Base-by-base conservation (phyloP, 768 basidiomycete species). In the Pleurotus tuber-regium region DNA sequence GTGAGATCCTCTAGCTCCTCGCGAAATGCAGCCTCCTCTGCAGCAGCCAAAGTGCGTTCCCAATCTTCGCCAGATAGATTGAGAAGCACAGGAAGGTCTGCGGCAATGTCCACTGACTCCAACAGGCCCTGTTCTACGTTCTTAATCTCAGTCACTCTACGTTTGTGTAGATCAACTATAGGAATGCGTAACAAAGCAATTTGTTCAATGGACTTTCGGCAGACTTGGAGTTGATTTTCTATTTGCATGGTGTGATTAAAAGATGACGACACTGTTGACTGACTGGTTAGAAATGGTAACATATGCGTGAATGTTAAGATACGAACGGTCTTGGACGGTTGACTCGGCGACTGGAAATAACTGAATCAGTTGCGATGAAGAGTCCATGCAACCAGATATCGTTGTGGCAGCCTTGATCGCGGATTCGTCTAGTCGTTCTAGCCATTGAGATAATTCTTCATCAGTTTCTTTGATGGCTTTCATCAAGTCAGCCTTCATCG, bases 381-480 rank as follows among this genome's bases (percentile, higher is more conserved):
- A 48, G 14, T n/a, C 16, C 12, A 48, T 18, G 23, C 46, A 48
- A 9, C 46, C 46, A 6, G 46, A 9, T 16, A 47, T 18, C n/a
- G 10, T 18, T 11, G 31, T 33, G 14, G 18, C 29, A 8, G 21
- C 21, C 29, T 26, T 48, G 23, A 48, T 16, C 24, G 29, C 29
- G 23, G 69, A 53, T 30, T 68, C 63, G 29, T 58, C 55, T 23
- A 70, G 56, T 2, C 51, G 52, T 36, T 66, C 63, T 42, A 69
- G 59, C 7, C 57, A 42, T 11, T 41, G 48, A 7, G 24, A 30
- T 10, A 67, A 63, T 1, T 55, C 54, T 4, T 39, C 42, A 41
- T 66, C 61, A 4, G 56, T 49, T 8, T 38, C 59, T 25, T 63
- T 57, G 16, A 70, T 56, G 5, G 57, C 57, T 19, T 55, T 48